A percentile compares a stretch with the other conserved stretches of the same genome.
Conservation (phyloP, 164 flowering plant genomes). For the Malania oleifera region DNA sequence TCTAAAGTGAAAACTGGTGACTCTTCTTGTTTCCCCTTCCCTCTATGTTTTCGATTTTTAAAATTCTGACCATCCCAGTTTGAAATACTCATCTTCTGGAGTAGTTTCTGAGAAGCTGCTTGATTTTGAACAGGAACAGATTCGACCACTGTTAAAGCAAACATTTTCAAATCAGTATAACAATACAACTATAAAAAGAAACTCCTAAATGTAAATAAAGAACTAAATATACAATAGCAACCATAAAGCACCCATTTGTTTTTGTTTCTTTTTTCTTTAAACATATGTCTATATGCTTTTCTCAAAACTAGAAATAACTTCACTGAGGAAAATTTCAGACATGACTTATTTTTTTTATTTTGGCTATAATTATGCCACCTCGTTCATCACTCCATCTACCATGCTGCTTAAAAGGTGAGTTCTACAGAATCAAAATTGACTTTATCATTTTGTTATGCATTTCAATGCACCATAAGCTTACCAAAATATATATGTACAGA, state of each 20-base stretch:
- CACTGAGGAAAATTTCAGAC: too few species aligned
- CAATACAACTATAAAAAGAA: not conserved
- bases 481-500: not conserved
- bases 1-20: conserved; percentile 53
- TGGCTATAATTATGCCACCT: too few species aligned
- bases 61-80: conserved; percentile 20
- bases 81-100: conserved; percentile 64
- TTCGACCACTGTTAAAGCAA: conserved; percentile 45
- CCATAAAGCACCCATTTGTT: not conserved
- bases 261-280: not conserved
- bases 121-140: conserved; percentile 85
- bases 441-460: not conserved
- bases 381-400: too few species aligned
- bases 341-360: too few species aligned
- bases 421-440: not conserved
- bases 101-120: conserved; percentile 89
- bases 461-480: not conserved
- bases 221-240: not conserved
- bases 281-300: too few species aligned
- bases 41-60: conserved; percentile 46
- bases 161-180: conserved; percentile 11
- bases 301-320: too few species aligned
- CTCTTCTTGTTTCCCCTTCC: conserved; percentile 61
- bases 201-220: not conserved
- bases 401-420: not conserved